Percentiles rank a stretch among this genome's conserved stretches.
These are phyloP conservation scores for Elongisporangium prolatum DNA, from an alignment of 352 stramenopile genomes.

Conservation along the genomic window DNA sequence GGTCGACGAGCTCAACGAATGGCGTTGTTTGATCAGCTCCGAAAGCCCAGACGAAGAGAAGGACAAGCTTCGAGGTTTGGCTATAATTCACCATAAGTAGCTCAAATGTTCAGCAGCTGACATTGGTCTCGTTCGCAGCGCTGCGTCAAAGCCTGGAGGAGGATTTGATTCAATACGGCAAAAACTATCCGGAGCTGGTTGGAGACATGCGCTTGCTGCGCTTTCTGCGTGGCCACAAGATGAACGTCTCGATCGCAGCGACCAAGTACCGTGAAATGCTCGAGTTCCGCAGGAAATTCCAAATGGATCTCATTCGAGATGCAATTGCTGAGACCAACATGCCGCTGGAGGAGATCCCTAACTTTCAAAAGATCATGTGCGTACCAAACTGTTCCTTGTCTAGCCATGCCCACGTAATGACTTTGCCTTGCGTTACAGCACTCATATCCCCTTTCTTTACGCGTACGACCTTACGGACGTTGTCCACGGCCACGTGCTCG, in stretches of 20 bases:
- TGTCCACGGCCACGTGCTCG: constrained; percentile 40
- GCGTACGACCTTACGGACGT: constrained; percentile 50
- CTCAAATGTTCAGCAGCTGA: too few relatives aligned
- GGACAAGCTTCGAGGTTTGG: constrained; percentile 48
- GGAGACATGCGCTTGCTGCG: constrained; percentile 61
- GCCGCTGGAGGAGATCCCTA: constrained; percentile 46
- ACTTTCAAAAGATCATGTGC: constrained; percentile 66
- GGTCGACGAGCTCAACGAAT: constrained; percentile 55
- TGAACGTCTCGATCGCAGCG: constrained; percentile 58
- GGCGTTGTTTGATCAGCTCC: constrained; percentile 63
- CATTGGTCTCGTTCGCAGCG: constrained; percentile 17
- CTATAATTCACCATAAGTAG: too few relatives aligned
- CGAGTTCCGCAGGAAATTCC: constrained; percentile 43
- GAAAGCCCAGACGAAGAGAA: constrained; percentile 57
- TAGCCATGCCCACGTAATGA: not conserved
- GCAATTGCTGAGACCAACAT: constrained; percentile 48
- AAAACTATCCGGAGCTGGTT: constrained; percentile 43
- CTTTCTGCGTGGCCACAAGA: constrained; percentile 70
- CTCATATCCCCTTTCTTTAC: constrained; percentile 54
- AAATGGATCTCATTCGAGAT: constrained; percentile 53
- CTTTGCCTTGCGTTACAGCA: constrained; percentile 8
- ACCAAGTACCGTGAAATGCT: constrained; percentile 70
- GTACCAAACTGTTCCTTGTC: not conserved
- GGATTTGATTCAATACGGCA: constrained; percentile 27
- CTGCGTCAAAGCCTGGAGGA: constrained; percentile 58